Evolutionary conservation across 129 eudicot species (phyloP), one percentile per base, ranked within the genome.

Genomic region (Tagetes erecta): DNA sequence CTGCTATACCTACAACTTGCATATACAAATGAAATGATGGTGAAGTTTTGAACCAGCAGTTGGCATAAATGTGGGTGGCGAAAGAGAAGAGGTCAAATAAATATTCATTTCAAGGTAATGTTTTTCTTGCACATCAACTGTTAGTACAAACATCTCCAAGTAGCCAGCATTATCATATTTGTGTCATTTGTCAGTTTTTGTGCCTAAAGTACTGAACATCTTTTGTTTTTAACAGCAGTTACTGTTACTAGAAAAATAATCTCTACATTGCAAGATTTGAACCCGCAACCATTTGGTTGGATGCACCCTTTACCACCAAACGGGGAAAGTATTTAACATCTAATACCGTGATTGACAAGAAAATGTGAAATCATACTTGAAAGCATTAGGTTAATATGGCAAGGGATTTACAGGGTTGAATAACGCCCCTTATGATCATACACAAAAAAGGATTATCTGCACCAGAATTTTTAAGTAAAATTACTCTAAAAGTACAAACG

Each of bases 91-190:
- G 34, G 52, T 39, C 51, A 65, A 39, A 40, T 65, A 0, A 2
- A 44, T 42, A 27, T 8, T 42, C 7, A 4, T 41, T 67, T 9
- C 3, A 13, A 6, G 76, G 56, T 72, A 41, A 57, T 11, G 40
- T 30, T 33, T 35, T 72, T 41, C 56, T 12, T 72, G 57, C 77
- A 72, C 68, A 42, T 56, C 57, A 72, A 72, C 77, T 58, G 57
- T 72, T 58, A 57, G 68, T 72, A 72, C 33, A 58, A 58, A 72
- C 33, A n/a, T 56, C 56, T 8, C 57, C 11, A 46, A 31, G 73
- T 3, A 68, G 12, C 44, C 57, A 42, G 2, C 71, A 27, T 14
- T 41, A 14, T 41, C 8, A 41, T 66, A 41, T 41, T 7, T 66
- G 70, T 66, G n/a, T 20, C 36, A 66, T 3, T 27, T 38, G 6